A percentile compares a stretch with the other conserved stretches of the same genome.
Evolutionary conservation across 2,329 filamentous ascomycete genomes (phyloP).

Genomic region (Fusarium staphyleae): DNA sequence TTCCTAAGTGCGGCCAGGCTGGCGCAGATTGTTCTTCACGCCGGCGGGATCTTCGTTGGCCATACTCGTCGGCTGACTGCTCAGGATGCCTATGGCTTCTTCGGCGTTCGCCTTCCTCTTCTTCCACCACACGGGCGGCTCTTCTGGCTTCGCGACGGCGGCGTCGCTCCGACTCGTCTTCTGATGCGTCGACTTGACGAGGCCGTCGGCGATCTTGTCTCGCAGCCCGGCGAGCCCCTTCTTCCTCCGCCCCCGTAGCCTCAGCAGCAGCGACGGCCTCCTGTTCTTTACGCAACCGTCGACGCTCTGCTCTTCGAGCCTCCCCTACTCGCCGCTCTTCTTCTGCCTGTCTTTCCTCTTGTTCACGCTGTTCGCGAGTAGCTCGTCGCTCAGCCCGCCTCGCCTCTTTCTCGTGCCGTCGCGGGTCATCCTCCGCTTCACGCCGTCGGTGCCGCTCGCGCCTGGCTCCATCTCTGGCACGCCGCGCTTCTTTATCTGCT

Average conservation of each 20-base stretch:
- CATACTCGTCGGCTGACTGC: conserved; percentile 54
- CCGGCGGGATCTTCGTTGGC: conserved; percentile 52
- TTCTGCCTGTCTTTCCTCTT: conserved; percentile 56
- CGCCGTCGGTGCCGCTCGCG: conserved; percentile 62
- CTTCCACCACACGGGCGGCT: conserved; percentile 51
- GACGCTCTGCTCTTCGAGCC: conserved; percentile 58
- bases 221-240: conserved; percentile 54
- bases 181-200: conserved; percentile 52
- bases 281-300: conserved; percentile 57
- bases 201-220: conserved; percentile 60
- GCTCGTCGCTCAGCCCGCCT: conserved; percentile 50
- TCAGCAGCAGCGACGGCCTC: conserved; percentile 53
- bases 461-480: conserved; percentile 62
- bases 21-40: conserved; percentile 45
- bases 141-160: conserved; percentile 61
- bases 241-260: conserved; percentile 53
- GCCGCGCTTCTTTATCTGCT: conserved; percentile 63
- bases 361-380: background rate
- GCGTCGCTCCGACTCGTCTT: conserved; percentile 63
- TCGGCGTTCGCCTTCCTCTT: conserved; percentile 44
- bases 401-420: conserved; percentile 54
- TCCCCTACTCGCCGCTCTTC: conserved; percentile 62
- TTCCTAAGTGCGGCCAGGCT: conserved; percentile 69
- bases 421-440: conserved; percentile 59
- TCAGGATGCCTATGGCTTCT: conserved; percentile 45